Percentiles rank a stretch among this genome's conserved stretches.
Conservation (phyloP, 2,329 filamentous ascomycete genomes). For the Amylocarpus encephaloides region DNA sequence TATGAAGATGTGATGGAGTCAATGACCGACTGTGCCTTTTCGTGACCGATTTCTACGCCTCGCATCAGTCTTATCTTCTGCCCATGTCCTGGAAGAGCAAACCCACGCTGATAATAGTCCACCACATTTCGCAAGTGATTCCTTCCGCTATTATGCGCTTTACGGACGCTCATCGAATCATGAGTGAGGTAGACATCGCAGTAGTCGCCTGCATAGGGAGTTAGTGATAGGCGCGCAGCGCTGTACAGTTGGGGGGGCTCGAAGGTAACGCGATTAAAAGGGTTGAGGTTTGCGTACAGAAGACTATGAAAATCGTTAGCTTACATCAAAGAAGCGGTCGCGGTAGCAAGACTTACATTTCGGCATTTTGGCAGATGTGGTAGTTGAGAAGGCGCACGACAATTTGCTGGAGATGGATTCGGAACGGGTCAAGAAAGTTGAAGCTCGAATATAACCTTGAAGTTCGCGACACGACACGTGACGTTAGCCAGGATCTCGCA, state of each 20-base stretch:
- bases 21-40: conserved; percentile 97
- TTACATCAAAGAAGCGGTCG: conserved; percentile 7
- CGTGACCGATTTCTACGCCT: conserved; percentile 83
- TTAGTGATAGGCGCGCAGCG: conserved; percentile 13
- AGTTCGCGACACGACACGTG: too few relatives aligned
- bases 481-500: neutral
- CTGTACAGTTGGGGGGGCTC: conserved; percentile 8
- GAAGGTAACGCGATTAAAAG: neutral
- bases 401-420: too few relatives aligned
- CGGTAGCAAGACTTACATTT: conserved; percentile 62
- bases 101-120: conserved; percentile 91
- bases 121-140: conserved; percentile 97
- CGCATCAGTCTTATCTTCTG: conserved; percentile 1
- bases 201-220: conserved; percentile 63
- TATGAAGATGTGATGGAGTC: conserved; percentile 97
- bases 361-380: conserved; percentile 56
- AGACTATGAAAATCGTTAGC: conserved; percentile 51
- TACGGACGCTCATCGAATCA: conserved; percentile 99
- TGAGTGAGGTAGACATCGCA: conserved; percentile 99
- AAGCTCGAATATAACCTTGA: too few relatives aligned
- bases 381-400: too few relatives aligned
- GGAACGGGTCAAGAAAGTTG: too few relatives aligned
- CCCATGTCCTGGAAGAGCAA: neutral
- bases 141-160: conserved; percentile 93
- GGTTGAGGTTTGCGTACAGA: conserved; percentile 47